phyloP scores from a whole-genome alignment of 495 filamentous ascomycete genomes.

The Parathielavia hyrcaniae region DNA sequence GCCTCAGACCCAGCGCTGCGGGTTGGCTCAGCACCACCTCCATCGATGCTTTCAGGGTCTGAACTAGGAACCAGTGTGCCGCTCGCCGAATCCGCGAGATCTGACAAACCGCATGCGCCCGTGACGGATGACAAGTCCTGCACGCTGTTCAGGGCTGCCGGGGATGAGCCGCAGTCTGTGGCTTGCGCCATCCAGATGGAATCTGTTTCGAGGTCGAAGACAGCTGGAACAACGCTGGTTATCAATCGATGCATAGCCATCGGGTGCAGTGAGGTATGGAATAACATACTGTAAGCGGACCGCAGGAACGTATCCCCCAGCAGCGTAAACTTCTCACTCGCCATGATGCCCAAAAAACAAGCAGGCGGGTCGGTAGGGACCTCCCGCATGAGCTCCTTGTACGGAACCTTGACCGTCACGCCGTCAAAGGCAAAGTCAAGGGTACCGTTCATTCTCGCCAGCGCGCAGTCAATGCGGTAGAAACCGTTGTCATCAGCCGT shows the following conservation, averaged over 20 bases:
- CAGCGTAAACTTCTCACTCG: conserved; percentile 56
- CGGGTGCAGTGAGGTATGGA: too few species aligned
- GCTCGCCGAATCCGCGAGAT: conserved; percentile 8
- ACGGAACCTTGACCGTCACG: conserved; percentile 59
- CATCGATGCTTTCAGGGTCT: not conserved
- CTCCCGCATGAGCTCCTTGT: conserved; percentile 50
- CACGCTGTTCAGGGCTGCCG: conserved; percentile 29
- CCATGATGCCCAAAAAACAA: conserved; percentile 72
- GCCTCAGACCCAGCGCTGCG: not conserved
- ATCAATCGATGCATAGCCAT: not conserved
- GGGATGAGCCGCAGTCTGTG: conserved; percentile 40
- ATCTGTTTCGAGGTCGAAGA: conserved; percentile 44
- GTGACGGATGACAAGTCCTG: conserved; percentile 17
- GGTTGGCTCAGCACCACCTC: not conserved
- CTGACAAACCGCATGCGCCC: conserved; percentile 22
- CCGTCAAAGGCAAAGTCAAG: conserved; percentile 69
- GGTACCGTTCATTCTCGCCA: conserved; percentile 56
- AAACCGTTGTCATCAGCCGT: conserved; percentile 47
- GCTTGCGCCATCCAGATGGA: conserved; percentile 43
- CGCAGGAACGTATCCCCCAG: conserved; percentile 92
- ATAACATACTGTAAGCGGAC: conserved; percentile 63
- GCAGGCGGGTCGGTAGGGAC: conserved; percentile 44
- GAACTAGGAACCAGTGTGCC: not conserved
- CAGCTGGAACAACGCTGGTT: conserved; percentile 29
- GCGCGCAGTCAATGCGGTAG: conserved; percentile 63